These are phyloP conservation scores for Volvox reticuliferus DNA, from an alignment of 139 green algal genomes.

Conservation along the genomic window DNA sequence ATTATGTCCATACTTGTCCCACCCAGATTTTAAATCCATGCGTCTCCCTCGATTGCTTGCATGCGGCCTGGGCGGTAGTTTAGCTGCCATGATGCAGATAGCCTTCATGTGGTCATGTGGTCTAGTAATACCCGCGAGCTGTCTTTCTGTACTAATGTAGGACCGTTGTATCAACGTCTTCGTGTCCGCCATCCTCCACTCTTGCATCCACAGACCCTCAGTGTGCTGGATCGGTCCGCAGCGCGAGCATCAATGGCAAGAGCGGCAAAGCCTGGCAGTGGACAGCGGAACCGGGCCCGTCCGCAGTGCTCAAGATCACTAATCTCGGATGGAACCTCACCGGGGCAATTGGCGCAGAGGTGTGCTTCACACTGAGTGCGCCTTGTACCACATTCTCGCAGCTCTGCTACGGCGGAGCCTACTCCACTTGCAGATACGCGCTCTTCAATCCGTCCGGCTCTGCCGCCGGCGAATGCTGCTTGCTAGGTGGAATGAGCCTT, in stretches of 20 bases:
- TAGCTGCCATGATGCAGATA: too few species aligned
- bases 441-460: neutral
- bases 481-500: neutral
- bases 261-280: slow-evolving; percentile 12
- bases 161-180: too few species aligned
- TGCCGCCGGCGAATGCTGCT: neutral
- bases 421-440: neutral
- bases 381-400: neutral
- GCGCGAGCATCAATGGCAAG: neutral
- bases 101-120: too few species aligned
- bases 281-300: neutral
- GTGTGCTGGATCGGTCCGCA: neutral
- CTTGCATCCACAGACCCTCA: neutral
- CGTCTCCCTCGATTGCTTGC: too few species aligned
- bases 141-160: too few species aligned
- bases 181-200: too few species aligned
- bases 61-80: too few species aligned
- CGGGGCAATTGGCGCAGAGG: neutral
- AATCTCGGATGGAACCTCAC: neutral
- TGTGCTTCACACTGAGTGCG: neutral
- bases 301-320: neutral
- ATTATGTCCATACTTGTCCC: too few species aligned
- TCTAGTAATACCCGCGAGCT: too few species aligned
- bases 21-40: too few species aligned
- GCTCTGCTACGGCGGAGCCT: neutral